Evolutionary conservation across 2,329 filamentous ascomycete species (phyloP), one percentile per base, ranked within the genome.

Genomic region (Rugonectria rugulosa): DNA sequence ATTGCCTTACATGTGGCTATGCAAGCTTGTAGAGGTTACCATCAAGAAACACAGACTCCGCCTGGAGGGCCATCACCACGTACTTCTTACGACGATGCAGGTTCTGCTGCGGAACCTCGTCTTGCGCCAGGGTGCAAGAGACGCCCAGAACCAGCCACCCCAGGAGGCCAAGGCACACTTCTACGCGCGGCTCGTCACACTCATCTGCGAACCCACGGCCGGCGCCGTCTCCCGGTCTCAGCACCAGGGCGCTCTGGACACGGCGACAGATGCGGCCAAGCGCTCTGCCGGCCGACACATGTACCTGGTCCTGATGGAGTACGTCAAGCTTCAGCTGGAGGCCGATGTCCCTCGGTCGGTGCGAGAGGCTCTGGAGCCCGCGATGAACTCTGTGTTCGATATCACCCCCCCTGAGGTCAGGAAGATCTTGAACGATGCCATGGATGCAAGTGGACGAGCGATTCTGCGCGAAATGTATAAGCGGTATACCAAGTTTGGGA

Each of bases 261-360:
- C 85, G 20, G 84, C 84, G 2, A 84, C 80, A 2, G 84, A 86
- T 60, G 80, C 78, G 24, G 85, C 85, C 17, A 87, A 86, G 73
- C 79, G 83, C 14, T 83, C 81, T 6, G 84, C 84, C 1, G 84
- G 84, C 5, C 78, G 83, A 59, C 79, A 87, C 71, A 87, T 88
- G 81, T 85, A 85, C 62, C 71, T 84, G 24, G 72, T 88, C 6
- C 69, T 88, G 37, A 80, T 84, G 73, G 73, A 79, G 49, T 88
- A 87, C 65, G 77, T 88, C 60, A 83, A 81, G 71, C 73, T 87
- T 60, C 85, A 87, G 70, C 79, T 88, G 6, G 83, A 87, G 66
- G 74, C 75, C 46, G 75, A 76, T 24, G 78, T 88, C 50, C 70
- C 79, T 9, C 76, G 77, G 11, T 73, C 72, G 8, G 75, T 87